Percentiles rank a stretch among this genome's conserved stretches.
phyloP scores from a whole-genome alignment of 495 filamentous ascomycete genomes.

The Jackrogersella minutella region DNA sequence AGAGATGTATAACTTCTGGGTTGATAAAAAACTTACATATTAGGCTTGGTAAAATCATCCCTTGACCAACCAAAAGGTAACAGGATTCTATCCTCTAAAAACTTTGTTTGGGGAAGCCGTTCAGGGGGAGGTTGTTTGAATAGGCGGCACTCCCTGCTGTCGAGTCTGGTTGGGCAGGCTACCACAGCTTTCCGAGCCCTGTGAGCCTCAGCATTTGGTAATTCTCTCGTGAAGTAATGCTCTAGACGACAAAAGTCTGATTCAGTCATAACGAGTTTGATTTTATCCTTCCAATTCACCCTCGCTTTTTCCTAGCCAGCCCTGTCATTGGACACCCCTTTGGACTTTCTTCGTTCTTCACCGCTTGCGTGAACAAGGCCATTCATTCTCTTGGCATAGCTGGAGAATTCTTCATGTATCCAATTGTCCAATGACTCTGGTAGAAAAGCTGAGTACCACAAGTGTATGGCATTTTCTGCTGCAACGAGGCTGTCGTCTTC shows the following conservation, averaged over 20 bases:
- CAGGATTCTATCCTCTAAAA: not conserved
- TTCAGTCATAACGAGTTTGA: not conserved
- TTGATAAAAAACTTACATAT: not conserved
- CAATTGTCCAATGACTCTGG: not conserved
- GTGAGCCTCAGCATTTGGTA: not conserved
- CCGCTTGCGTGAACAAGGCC: too few relatives aligned
- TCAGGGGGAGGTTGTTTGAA: not conserved
- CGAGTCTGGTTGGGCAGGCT: not conserved
- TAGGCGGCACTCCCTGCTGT: not conserved
- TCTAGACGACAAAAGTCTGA: not conserved
- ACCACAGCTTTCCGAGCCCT: not conserved
- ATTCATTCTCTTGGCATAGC: too few relatives aligned
- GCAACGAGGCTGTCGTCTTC: not conserved
- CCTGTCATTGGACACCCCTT: too few relatives aligned
- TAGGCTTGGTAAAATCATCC: not conserved
- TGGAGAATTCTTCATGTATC: too few relatives aligned
- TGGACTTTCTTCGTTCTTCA: too few relatives aligned
- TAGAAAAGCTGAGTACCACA: constrained; percentile 1
- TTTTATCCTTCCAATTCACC: not conserved
- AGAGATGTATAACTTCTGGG: not conserved
- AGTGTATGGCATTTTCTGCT: not conserved
- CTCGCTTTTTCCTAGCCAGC: too few relatives aligned
- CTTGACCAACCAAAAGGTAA: not conserved
- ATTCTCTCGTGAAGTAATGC: not conserved
- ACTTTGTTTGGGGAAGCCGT: not conserved